phyloP scores from a whole-genome alignment of 2,329 filamentous ascomycete species.

The Chlorencoelia australis region DNA sequence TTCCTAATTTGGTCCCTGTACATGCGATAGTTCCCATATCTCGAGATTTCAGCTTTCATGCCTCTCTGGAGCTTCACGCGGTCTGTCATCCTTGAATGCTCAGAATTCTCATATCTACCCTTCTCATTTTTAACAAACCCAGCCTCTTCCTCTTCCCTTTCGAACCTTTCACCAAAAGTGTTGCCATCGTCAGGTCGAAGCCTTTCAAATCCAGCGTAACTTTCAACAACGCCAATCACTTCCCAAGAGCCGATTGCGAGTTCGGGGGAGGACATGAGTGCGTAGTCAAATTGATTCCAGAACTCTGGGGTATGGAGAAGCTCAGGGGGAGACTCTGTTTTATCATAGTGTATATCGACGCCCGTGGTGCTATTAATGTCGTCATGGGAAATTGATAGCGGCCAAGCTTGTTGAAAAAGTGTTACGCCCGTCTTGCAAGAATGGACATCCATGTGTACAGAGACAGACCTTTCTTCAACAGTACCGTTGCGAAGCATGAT shows the following conservation, averaged over 20 bases:
- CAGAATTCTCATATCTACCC: slow-evolving; percentile 33
- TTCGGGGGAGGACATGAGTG: slow-evolving; percentile 43
- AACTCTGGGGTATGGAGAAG: slow-evolving; percentile 42
- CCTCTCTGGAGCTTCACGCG: too few relatives aligned
- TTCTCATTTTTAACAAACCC: slow-evolving; percentile 17
- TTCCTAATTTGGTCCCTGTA: slow-evolving; percentile 31
- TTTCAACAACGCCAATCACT: slow-evolving; percentile 44
- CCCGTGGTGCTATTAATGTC: slow-evolving; percentile 7
- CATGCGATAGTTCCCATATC: slow-evolving; percentile 20
- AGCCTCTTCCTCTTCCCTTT: slow-evolving; percentile 14
- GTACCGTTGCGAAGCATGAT: too few relatives aligned
- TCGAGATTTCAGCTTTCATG: too few relatives aligned
- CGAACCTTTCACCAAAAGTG: slow-evolving; percentile 14
- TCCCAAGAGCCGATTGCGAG: slow-evolving; percentile 45
- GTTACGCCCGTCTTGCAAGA: slow-evolving; percentile 64
- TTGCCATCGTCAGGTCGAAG: slow-evolving; percentile 36
- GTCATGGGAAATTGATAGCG: background rate
- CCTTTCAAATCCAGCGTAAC: slow-evolving; percentile 49
- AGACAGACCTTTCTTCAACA: too few relatives aligned
- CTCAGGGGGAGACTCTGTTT: slow-evolving; percentile 43
- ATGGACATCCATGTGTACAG: slow-evolving; percentile 55
- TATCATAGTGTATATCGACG: slow-evolving; percentile 48
- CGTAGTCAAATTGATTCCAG: slow-evolving; percentile 56
- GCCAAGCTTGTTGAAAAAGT: slow-evolving; percentile 41
- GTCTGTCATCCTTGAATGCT: slow-evolving; percentile 12